Evolutionary conservation across 2,329 filamentous ascomycete species (phyloP).

Genomic region (Colletotrichum sp.): DNA sequence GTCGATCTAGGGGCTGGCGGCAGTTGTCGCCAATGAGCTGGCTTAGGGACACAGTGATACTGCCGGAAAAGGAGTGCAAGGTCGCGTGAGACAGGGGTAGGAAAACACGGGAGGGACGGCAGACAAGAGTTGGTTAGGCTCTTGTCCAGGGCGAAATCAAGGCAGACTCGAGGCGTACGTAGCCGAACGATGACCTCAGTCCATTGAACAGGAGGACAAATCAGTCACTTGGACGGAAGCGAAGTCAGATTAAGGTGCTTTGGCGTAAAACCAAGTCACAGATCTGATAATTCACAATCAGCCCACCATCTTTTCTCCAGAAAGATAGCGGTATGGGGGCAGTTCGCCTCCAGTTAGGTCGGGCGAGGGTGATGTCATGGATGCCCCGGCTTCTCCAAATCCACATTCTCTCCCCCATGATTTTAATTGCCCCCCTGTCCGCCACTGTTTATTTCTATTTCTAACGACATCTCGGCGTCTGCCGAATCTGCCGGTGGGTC

Average conservation of each 20-base stretch:
- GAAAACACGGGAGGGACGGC: neutral
- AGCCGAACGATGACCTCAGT: conserved; percentile 2
- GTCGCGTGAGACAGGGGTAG: neutral
- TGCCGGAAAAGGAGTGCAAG: neutral
- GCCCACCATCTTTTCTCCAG: neutral
- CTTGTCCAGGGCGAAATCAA: neutral
- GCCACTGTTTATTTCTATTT: neutral
- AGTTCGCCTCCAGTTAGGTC: neutral
- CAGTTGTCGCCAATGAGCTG: neutral
- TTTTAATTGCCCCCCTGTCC: neutral
- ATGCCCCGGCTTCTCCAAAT: neutral
- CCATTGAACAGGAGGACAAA: neutral
- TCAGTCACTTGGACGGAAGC: neutral
- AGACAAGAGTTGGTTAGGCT: neutral
- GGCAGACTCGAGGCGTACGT: neutral
- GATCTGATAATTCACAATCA: neutral
- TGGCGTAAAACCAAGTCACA: neutral
- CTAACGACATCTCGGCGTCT: neutral
- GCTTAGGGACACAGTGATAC: neutral
- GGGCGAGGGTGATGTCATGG: conserved; percentile 7
- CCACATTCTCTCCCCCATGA: neutral
- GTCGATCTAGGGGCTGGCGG: neutral
- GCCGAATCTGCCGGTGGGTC: neutral
- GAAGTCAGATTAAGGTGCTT: conserved; percentile 8
- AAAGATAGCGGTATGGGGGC: neutral